phyloP scores from a whole-genome alignment of 805 yeast genomes.

The Naumovozyma baii region DNA sequence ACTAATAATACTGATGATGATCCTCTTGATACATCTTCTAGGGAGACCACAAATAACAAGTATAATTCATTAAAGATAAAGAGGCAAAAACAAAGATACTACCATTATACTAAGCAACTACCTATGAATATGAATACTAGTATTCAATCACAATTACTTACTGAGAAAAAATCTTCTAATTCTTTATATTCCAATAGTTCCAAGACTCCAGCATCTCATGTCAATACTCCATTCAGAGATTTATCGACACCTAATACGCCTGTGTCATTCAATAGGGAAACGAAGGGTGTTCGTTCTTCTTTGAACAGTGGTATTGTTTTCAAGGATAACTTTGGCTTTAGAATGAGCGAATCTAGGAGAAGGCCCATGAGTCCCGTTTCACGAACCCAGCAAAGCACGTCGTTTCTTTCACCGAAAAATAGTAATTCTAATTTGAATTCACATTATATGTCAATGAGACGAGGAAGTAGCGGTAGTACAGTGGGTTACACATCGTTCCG shows the following conservation, averaged over 20 bases:
- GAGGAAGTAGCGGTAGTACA: conserved; percentile 5
- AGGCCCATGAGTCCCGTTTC: conserved; percentile 11
- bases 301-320: neutral
- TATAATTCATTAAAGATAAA: conserved; percentile 25
- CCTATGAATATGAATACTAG: conserved; percentile 11
- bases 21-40: neutral
- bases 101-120: conserved; percentile 25
- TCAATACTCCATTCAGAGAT: conserved; percentile 17
- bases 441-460: neutral
- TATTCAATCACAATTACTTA: conserved; percentile 18
- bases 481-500: conserved; percentile 19
- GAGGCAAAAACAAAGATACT: conserved; percentile 28
- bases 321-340: neutral
- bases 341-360: conserved; percentile 5
- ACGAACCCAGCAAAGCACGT: conserved; percentile 11
- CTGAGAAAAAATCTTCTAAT: conserved; percentile 18
- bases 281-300: neutral
- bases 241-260: conserved; percentile 20
- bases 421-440: neutral
- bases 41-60: conserved; percentile 2
- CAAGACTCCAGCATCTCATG: conserved; percentile 21
- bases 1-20: conserved; percentile 2
- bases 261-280: conserved; percentile 7
- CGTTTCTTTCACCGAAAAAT: neutral
- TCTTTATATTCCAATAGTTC: conserved; percentile 22